These are phyloP conservation scores for Thalassiosira mediterranea DNA, from an alignment of 352 stramenopile species.

Conservation along the genomic window DNA sequence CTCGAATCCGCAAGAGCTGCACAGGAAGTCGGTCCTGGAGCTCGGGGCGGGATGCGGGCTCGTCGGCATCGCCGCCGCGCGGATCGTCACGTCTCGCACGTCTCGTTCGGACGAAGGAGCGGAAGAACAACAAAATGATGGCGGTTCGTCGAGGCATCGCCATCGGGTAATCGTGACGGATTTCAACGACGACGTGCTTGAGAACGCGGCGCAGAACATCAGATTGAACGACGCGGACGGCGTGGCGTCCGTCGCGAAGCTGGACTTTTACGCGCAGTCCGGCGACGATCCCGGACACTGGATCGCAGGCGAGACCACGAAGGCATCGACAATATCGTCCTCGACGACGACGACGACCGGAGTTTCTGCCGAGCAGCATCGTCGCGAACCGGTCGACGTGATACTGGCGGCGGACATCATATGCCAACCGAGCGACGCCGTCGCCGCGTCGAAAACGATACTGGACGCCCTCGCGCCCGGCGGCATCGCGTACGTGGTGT, in stretches of 20 bases:
- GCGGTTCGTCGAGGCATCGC: not conserved
- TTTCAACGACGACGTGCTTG: constrained; percentile 49
- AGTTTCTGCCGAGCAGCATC: not conserved
- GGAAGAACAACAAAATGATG: not conserved
- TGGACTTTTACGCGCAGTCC: constrained; percentile 79
- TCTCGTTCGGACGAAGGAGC: no score
- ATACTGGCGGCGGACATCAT: constrained; percentile 80
- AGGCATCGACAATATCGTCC: not conserved
- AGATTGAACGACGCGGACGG: constrained; percentile 48
- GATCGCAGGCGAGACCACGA: constrained; percentile 24
- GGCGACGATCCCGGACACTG: constrained; percentile 42
- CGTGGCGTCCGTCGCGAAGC: constrained; percentile 42
- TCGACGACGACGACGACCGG: no score
- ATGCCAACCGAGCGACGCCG: constrained; percentile 71
- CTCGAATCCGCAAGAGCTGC: constrained; percentile 29
- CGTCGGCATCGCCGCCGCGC: constrained; percentile 45
- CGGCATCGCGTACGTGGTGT: constrained; percentile 63
- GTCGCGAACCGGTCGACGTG: constrained; percentile 66
- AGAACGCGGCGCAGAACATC: constrained; percentile 55
- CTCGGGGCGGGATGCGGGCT: constrained; percentile 61
- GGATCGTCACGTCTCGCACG: not conserved
- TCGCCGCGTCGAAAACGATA: constrained; percentile 70
- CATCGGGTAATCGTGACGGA: constrained; percentile 53
- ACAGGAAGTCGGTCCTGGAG: constrained; percentile 45
- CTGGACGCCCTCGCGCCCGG: constrained; percentile 50